These are phyloP conservation scores for Trichomonas gallinae DNA, from an alignment of 208 protist species.

Conservation along the genomic window DNA sequence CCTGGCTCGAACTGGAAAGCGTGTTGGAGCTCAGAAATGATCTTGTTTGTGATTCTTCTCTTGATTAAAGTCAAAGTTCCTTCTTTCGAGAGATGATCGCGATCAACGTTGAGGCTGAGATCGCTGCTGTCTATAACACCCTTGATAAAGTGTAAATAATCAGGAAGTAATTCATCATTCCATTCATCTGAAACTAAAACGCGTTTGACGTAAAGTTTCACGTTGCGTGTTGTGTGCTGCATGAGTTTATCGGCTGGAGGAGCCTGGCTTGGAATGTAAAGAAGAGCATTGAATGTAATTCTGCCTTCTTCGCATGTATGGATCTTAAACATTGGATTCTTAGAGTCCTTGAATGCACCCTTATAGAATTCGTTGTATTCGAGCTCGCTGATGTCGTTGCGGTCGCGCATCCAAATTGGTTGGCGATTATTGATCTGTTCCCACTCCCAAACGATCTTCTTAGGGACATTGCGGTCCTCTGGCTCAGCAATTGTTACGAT, in stretches of 20 bases:
- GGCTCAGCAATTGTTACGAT: conserved; percentile 17
- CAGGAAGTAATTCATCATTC: conserved; percentile 69
- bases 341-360: conserved; percentile 68
- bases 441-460: conserved; percentile 59
- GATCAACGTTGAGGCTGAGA: conserved; percentile 96
- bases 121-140: conserved; percentile 97
- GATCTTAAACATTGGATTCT: conserved; percentile 71
- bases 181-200: conserved; percentile 88
- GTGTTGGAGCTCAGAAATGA: conserved; percentile 71
- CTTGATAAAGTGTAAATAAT: conserved; percentile 74
- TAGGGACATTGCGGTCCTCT: conserved; percentile 55
- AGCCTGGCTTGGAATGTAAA: conserved; percentile 83
- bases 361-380: conserved; percentile 99
- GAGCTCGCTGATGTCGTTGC: conserved; percentile 76
- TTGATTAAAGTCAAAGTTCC: conserved; percentile 79
- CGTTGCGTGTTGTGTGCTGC: conserved; percentile 42
- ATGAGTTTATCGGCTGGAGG: conserved; percentile 68
- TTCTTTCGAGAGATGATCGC: conserved; percentile 93
- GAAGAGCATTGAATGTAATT: conserved; percentile 82
- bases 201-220: conserved; percentile 77
- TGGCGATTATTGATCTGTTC: conserved; percentile 83
- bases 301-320: conserved; percentile 92
- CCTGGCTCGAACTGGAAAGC: conserved; percentile 59
- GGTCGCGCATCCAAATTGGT: conserved; percentile 88
- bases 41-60: conserved; percentile 84